These are phyloP conservation scores for Xylaria castorea DNA, from an alignment of 495 filamentous ascomycete species.

Conservation along the genomic window DNA sequence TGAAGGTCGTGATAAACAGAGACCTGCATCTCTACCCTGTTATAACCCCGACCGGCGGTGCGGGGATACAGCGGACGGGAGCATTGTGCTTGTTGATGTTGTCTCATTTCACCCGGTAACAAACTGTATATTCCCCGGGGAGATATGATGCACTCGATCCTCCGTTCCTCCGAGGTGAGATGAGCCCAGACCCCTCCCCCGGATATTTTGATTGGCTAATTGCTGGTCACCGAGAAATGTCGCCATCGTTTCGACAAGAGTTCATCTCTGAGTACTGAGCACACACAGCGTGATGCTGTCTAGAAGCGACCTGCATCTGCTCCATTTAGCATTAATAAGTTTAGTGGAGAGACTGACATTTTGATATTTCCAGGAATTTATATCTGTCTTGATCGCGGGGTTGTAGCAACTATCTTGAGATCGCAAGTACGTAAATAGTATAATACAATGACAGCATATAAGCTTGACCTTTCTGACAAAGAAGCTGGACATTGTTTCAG, in stretches of 20 bases:
- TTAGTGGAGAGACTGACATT: not conserved
- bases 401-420: not conserved
- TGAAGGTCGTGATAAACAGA: not conserved
- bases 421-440: not conserved
- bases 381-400: not conserved
- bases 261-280: not conserved
- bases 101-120: not conserved
- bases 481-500: not conserved
- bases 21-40: constrained; percentile 6
- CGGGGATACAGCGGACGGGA: not conserved
- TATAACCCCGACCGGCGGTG: not conserved
- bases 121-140: not conserved
- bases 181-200: not conserved
- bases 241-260: not conserved
- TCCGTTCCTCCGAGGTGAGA: not conserved
- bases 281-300: not conserved
- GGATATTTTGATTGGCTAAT: not conserved
- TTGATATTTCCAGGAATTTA: no score
- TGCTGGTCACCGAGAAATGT: not conserved
- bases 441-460: no score
- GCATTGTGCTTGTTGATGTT: not conserved
- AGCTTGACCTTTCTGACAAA: not conserved
- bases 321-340: not conserved
- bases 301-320: not conserved
- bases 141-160: constrained; percentile 8